Percentiles rank a stretch among this genome's conserved stretches.
These are phyloP conservation scores for Centrapalus pauciflorus DNA, from an alignment of 129 eudicot genomes.

Conservation along the genomic window DNA sequence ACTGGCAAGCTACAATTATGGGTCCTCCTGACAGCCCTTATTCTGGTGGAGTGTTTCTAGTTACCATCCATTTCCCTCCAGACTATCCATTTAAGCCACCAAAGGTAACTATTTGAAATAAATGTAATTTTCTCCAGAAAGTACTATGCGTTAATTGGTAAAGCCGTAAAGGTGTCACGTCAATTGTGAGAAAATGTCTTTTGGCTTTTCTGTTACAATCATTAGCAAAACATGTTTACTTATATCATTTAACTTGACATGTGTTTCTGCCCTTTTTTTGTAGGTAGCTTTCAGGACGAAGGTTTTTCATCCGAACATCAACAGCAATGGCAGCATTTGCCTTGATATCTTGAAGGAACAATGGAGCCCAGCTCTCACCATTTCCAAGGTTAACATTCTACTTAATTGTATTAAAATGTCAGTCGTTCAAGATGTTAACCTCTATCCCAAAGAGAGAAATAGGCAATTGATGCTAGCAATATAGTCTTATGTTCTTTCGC, in stretches of 20 bases:
- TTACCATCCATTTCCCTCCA: slow-evolving; percentile 63
- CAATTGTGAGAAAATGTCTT: background rate
- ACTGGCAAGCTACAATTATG: slow-evolving; percentile 75
- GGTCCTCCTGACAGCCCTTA: slow-evolving; percentile 73
- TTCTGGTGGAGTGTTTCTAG: slow-evolving; percentile 63
- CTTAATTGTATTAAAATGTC: too few relatives aligned
- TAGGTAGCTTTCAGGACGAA: slow-evolving; percentile 37
- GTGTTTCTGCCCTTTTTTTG: background rate
- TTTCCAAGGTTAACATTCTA: slow-evolving; percentile 24
- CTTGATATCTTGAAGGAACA: slow-evolving; percentile 35
- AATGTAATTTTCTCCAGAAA: background rate
- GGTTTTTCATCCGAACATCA: slow-evolving; percentile 37
- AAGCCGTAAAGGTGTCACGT: background rate
- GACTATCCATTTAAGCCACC: slow-evolving; percentile 77
- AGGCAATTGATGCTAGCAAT: too few relatives aligned
- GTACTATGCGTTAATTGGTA: background rate
- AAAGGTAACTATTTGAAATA: slow-evolving; percentile 47
- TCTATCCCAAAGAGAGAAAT: too few relatives aligned
- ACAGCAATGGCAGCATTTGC: slow-evolving; percentile 38
- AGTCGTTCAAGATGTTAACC: too few relatives aligned
- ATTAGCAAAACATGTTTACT: background rate
- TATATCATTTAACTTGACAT: background rate
- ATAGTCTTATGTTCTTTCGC: too few relatives aligned
- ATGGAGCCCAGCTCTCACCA: slow-evolving; percentile 38
- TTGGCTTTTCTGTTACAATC: background rate